Conservation (phyloP, 2,329 filamentous ascomycete species). For the Penicillium oxalicum region DNA sequence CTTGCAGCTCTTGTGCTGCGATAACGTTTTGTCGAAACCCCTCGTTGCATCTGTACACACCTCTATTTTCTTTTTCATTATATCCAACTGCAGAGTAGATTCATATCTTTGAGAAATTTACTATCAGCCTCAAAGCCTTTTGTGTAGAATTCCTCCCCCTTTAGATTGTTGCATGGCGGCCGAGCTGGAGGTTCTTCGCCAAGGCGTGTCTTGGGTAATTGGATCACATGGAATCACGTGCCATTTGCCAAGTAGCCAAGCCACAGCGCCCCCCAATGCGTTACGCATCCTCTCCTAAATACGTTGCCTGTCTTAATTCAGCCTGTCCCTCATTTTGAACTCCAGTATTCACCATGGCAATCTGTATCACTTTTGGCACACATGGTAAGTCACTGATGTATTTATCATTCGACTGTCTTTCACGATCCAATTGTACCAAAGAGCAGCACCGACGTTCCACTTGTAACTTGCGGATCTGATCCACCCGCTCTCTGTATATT, state of each 20-base stretch:
- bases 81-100: conserved; percentile 2
- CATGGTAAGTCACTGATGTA: conserved; percentile 27
- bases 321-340: conserved; percentile 1
- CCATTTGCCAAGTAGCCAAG: conserved; percentile 25
- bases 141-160: too few species aligned
- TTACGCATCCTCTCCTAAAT: conserved; percentile 23
- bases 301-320: conserved; percentile 6
- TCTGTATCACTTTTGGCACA: conserved; percentile 41
- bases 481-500: conserved; percentile 7
- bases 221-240: conserved; percentile 21
- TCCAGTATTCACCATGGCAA: conserved; percentile 28
- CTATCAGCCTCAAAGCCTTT: too few species aligned
- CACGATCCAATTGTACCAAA: too few species aligned
- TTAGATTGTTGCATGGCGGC: too few species aligned
- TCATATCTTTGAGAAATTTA: too few species aligned
- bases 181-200: too few species aligned
- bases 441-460: not conserved
- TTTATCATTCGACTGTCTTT: too few species aligned
- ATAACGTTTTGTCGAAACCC: too few species aligned
- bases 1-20: not conserved
- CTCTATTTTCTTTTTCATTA: not conserved
- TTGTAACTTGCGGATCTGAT: conserved; percentile 10
- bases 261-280: conserved; percentile 30
- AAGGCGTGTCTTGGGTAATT: not conserved
- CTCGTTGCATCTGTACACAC: conserved; percentile 11